Evolutionary conservation across 2,329 filamentous ascomycete genomes (phyloP).

Genomic region (Colletotrichum camelliae): DNA sequence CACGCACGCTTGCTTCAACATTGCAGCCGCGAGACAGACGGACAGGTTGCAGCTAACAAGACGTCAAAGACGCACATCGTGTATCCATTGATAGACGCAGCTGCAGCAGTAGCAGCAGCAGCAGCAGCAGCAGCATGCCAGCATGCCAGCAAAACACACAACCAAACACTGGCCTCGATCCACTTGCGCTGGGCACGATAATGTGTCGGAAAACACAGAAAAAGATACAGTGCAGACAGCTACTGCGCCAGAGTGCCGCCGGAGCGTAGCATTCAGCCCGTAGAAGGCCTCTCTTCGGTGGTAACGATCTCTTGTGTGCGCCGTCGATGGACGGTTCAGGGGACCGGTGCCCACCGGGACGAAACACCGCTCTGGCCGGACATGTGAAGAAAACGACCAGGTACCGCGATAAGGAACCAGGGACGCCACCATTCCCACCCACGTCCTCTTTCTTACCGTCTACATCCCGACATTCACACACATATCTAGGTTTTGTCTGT

Average conservation of each 20-base stretch:
- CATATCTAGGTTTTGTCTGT: not conserved
- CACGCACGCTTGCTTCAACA: not conserved
- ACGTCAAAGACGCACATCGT: not conserved
- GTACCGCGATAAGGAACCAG: not conserved
- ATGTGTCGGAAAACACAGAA: not conserved
- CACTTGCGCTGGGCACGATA: conserved; percentile 15
- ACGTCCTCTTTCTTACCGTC: not conserved
- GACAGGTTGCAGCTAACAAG: not conserved
- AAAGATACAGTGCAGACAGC: not conserved
- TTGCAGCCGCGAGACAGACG: not conserved
- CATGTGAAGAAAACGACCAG: conserved; percentile 3
- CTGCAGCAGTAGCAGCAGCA: not conserved
- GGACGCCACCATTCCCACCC: not conserved
- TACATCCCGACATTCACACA: not conserved
- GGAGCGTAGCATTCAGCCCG: not conserved
- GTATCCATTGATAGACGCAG: not conserved
- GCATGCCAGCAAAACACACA: not conserved
- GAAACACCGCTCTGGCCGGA: conserved; percentile 18
- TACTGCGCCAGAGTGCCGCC: conserved; percentile 2
- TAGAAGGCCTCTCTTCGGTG: not conserved
- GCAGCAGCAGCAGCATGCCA: not conserved
- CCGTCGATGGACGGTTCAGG: not conserved
- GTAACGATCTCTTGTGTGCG: not conserved
- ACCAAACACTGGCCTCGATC: not conserved
- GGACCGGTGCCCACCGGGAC: conserved; percentile 8